Conservation (phyloP, 1,139 yeast species). For the Debaryomycetaceae sp. region DNA sequence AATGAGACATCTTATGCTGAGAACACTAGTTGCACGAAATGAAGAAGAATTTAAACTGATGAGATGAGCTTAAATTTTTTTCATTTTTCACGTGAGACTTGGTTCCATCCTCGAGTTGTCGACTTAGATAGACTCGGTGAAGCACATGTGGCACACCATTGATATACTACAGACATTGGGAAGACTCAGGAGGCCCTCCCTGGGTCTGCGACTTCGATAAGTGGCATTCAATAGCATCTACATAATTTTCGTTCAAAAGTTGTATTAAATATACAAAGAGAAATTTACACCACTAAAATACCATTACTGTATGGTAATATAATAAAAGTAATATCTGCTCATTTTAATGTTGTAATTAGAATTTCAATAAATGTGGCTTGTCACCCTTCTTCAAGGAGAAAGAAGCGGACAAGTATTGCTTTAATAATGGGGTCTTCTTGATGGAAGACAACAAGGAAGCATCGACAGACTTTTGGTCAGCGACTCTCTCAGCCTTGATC, state of each 20-base stretch:
- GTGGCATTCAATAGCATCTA: too few relatives aligned
- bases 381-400: constrained; percentile 99
- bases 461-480: constrained; percentile 97
- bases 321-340: constrained; percentile 8
- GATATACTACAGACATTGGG: too few relatives aligned
- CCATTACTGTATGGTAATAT: constrained; percentile 9
- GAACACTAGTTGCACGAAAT: not conserved
- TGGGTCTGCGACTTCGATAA: too few relatives aligned
- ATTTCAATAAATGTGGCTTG: constrained; percentile 98
- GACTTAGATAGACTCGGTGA: too few relatives aligned
- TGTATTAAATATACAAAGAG: constrained; percentile 40
- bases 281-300: constrained; percentile 16
- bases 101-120: not conserved
- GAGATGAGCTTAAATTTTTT: constrained; percentile 6
- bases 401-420: constrained; percentile 94
- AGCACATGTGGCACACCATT: too few relatives aligned
- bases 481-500: constrained; percentile 91
- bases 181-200: too few relatives aligned
- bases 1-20: constrained; percentile 48
- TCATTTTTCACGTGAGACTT: not conserved
- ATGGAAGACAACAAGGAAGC: constrained; percentile 90
- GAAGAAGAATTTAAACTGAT: not conserved
- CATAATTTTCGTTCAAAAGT: not conserved
- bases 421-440: constrained; percentile 97
- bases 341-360: constrained; percentile 47